Evolutionary conservation across 768 basidiomycete species (phyloP), one percentile per base, ranked within the genome.

Genomic region (Rhizopogon salebrosus): DNA sequence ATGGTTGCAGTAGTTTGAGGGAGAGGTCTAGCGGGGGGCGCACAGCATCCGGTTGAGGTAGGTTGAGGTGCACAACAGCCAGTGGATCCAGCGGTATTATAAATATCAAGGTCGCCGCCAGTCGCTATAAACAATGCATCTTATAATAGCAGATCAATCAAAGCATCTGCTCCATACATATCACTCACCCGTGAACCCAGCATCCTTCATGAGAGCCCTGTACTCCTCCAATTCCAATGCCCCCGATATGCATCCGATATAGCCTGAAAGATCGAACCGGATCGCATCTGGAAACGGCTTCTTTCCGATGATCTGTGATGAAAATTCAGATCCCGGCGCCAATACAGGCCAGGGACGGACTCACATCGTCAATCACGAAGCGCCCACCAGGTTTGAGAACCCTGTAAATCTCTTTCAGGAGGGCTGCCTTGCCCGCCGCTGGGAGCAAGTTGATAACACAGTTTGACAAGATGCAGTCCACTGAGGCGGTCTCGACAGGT

Each of bases 381-480:
- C 80, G 70, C 8, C 83, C 82, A 48, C 80, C 80, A 8, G 78
- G 75, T 61, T 78, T 83, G 42, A 85, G 66, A 3, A 83, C 68
- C 10, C 83, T 69, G 45, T 72, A 62, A 0, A 71, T 66, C 53
- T 85, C 82, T 38, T 72, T 71, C 43, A 82, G 60, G 6, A 77
- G 57, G n/a, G 48, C 62, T 4, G 57, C 62, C 57, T 79, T 83
- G 2, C 72, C 75, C 11, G 67, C 61, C 0, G 49, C 50, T 0
- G 80, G 75, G 6, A 83, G 57, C 2, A 80, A 62, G 58, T 82
- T 80, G 60, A 83, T 63, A 3, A 82, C 79, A 49, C 82, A 82
- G 60, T 81, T 84, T 6, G 80, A 82, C 6, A 82, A 56, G 14
- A 85, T 66, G 53, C 79, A 82, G 55, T 84, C 79, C 16, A 82